phyloP scores from a whole-genome alignment of 495 filamentous ascomycete genomes.

The Trypethelium eluteriae region DNA sequence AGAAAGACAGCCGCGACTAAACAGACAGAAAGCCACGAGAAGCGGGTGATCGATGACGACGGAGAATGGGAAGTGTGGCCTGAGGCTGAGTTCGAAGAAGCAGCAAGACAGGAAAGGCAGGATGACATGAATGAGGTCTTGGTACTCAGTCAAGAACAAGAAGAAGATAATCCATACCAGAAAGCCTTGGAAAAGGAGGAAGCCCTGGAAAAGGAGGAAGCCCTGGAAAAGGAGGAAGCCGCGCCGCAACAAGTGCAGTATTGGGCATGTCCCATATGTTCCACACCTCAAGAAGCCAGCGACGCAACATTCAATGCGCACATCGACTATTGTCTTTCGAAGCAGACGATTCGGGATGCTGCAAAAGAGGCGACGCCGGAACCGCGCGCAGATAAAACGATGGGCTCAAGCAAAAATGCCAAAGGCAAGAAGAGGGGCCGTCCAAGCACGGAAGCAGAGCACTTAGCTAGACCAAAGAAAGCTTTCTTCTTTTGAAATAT shows the following conservation, averaged over 20 bases:
- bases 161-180: slow-evolving; percentile 5
- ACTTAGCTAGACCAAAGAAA: slow-evolving; percentile 7
- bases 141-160: slow-evolving; percentile 52
- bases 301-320: slow-evolving; percentile 84
- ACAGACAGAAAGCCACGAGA: slow-evolving; percentile 23
- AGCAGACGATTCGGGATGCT: slow-evolving; percentile 74
- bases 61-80: slow-evolving; percentile 60
- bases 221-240: background rate
- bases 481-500: slow-evolving; percentile 4
- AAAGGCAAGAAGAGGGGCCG: slow-evolving; percentile 18
- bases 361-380: slow-evolving; percentile 44
- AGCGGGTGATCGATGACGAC: slow-evolving; percentile 22
- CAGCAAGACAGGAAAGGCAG: slow-evolving; percentile 54
- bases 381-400: background rate
- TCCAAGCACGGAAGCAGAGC: slow-evolving; percentile 9
- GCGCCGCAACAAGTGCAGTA: slow-evolving; percentile 12
- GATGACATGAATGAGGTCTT: slow-evolving; percentile 60
- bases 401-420: background rate
- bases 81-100: slow-evolving; percentile 61
- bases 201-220: background rate
- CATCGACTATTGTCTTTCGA: slow-evolving; percentile 86
- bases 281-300: slow-evolving; percentile 60
- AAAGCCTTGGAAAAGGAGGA: background rate
- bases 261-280: slow-evolving; percentile 88
- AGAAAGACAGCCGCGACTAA: slow-evolving; percentile 26